A percentile compares a stretch with the other conserved stretches of the same genome.
These are phyloP conservation scores for Pisolithus albus DNA, from an alignment of 768 basidiomycete genomes.

Conservation along the genomic window DNA sequence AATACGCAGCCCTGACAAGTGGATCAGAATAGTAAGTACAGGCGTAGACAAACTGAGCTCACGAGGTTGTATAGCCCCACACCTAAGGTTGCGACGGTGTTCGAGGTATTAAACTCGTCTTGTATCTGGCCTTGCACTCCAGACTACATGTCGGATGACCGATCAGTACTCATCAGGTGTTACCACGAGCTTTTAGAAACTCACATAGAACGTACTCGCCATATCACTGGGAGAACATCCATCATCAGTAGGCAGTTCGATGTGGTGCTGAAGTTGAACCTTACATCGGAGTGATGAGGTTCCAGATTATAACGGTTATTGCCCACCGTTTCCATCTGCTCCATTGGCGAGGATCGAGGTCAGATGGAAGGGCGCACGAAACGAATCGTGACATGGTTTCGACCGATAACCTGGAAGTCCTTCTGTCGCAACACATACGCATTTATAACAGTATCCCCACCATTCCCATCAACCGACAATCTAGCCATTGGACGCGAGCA, in stretches of 20 bases:
- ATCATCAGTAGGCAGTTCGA: constrained; percentile 2
- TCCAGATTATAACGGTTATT: constrained; percentile 23
- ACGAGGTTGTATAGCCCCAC: constrained; percentile 2
- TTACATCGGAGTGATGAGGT: constrained; percentile 25
- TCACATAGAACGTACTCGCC: constrained; percentile 23
- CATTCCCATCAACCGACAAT: no score
- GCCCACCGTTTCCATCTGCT: constrained; percentile 22
- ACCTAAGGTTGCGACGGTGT: background rate
- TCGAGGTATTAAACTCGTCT: background rate
- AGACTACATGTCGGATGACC: constrained; percentile 8
- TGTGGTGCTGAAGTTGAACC: constrained; percentile 2
- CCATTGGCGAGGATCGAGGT: constrained; percentile 23
- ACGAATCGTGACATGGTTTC: constrained; percentile 14
- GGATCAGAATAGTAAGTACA: background rate
- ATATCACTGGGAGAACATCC: constrained; percentile 11
- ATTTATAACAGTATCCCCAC: background rate
- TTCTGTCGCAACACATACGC: background rate
- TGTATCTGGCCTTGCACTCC: constrained; percentile 23
- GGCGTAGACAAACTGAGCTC: background rate
- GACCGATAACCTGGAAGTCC: background rate
- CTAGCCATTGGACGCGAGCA: no score
- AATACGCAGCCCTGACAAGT: background rate
- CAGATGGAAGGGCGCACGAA: constrained; percentile 11
- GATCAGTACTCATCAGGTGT: background rate
- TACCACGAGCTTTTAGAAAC: background rate